Evolutionary conservation across 352 stramenopile genomes (phyloP).

Genomic region (Phytophthora uliginosa): DNA sequence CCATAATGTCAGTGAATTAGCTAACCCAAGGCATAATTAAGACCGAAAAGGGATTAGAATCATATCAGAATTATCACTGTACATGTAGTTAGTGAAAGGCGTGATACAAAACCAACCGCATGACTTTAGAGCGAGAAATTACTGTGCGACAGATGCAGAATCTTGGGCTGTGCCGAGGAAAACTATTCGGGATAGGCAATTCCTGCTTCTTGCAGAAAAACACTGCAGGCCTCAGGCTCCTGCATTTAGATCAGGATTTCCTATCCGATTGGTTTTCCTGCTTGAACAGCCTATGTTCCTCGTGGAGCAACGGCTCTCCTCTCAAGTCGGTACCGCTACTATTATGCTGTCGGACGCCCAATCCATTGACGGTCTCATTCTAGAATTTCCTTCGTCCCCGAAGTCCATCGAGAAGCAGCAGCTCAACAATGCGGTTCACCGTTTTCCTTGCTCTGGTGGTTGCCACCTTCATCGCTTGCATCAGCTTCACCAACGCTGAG

Average conservation of each 20-base stretch:
- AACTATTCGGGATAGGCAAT: background rate
- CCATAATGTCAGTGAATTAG: no score
- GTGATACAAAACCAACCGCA: background rate
- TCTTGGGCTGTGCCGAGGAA: background rate
- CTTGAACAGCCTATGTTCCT: no score
- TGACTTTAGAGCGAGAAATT: background rate
- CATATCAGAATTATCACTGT: no score
- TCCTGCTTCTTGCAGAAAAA: background rate
- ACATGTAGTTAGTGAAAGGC: no score
- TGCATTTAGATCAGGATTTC: background rate
- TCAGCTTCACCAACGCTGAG: slow-evolving; percentile 3
- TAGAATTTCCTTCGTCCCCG: background rate
- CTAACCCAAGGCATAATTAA: no score
- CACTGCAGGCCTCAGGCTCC: background rate
- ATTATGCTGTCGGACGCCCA: background rate
- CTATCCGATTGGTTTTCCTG: background rate
- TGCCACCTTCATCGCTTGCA: slow-evolving; percentile 3
- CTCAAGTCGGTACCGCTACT: background rate
- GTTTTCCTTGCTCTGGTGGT: slow-evolving; percentile 2
- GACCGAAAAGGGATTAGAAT: no score
- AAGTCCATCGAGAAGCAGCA: background rate
- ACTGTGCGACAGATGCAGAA: background rate
- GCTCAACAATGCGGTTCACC: background rate
- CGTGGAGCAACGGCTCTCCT: background rate
- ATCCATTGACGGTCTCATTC: background rate